Evolutionary conservation across 2,329 filamentous ascomycete species (phyloP).

Genomic region (Gaeumannomyces tritici): DNA sequence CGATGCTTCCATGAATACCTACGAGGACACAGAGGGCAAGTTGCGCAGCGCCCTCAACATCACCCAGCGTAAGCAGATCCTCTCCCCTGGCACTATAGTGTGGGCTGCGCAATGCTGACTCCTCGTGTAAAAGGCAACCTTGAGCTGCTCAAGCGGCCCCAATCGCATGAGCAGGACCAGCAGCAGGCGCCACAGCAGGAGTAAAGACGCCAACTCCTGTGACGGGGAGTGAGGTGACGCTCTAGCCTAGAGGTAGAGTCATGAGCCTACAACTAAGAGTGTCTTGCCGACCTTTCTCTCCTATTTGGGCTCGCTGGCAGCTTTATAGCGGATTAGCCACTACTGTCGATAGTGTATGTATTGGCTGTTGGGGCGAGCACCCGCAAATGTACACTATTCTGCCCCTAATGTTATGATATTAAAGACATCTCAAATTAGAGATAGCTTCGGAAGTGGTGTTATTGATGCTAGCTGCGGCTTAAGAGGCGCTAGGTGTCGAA

Average conservation of each 20-base stretch:
- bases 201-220: not conserved
- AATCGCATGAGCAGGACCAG: not conserved
- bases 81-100: not conserved
- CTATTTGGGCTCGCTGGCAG: not conserved
- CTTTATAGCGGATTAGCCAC: not conserved
- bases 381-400: not conserved
- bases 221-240: not conserved
- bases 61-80: constrained; percentile 60
- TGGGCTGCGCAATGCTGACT: not conserved
- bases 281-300: not conserved
- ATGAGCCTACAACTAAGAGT: not conserved
- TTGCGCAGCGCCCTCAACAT: constrained; percentile 56
- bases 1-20: constrained; percentile 60
- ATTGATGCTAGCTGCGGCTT: not conserved
- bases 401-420: not conserved
- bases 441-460: not conserved
- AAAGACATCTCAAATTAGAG: not conserved
- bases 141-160: constrained; percentile 34
- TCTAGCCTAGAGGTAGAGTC: not conserved
- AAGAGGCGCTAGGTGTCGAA: not conserved
- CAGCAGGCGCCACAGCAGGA: not conserved
- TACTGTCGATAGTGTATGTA: not conserved
- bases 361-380: not conserved
- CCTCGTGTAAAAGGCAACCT: constrained; percentile 21
- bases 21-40: constrained; percentile 63